A percentile compares a stretch with the other conserved stretches of the same genome.
These are phyloP conservation scores for Lycium barbarum DNA, from an alignment of 257 asterid species.

Conservation along the genomic window DNA sequence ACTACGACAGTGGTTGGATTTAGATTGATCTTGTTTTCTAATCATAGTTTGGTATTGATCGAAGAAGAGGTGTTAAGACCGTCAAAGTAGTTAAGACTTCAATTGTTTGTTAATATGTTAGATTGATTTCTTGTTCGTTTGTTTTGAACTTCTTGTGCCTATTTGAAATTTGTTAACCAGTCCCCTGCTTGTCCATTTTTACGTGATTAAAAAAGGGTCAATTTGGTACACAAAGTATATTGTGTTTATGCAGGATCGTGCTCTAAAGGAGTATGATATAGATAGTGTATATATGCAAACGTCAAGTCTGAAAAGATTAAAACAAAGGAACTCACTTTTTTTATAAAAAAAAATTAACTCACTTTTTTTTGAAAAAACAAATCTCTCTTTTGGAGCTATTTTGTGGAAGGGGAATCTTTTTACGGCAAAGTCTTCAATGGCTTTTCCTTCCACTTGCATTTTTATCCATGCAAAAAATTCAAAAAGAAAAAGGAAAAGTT, in stretches of 20 bases:
- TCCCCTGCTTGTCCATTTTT: not conserved
- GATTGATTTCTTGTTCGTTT: not conserved
- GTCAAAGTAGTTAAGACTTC: not conserved
- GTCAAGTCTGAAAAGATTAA: no score
- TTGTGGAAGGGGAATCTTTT: not conserved
- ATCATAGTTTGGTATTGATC: not conserved
- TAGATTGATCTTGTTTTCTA: not conserved
- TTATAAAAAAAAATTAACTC: no score
- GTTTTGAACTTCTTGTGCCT: not conserved
- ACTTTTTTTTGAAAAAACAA: no score
- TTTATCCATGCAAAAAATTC: not conserved
- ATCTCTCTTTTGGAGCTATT: not conserved
- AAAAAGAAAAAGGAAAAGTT: not conserved
- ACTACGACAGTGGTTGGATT: no score
- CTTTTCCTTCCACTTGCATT: not conserved
- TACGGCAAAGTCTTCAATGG: conserved; percentile 12
- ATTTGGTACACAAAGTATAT: not conserved
- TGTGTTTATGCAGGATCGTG: not conserved
- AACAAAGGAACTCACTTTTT: no score
- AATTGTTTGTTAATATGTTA: conserved; percentile 16
- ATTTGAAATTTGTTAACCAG: not conserved
- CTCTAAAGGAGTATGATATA: no score
- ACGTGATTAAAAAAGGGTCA: not conserved
- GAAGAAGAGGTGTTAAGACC: not conserved
- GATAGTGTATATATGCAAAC: no score